Base-by-base conservation (phyloP, 2,329 filamentous ascomycete genomes). In the Endothia cerciana region DNA sequence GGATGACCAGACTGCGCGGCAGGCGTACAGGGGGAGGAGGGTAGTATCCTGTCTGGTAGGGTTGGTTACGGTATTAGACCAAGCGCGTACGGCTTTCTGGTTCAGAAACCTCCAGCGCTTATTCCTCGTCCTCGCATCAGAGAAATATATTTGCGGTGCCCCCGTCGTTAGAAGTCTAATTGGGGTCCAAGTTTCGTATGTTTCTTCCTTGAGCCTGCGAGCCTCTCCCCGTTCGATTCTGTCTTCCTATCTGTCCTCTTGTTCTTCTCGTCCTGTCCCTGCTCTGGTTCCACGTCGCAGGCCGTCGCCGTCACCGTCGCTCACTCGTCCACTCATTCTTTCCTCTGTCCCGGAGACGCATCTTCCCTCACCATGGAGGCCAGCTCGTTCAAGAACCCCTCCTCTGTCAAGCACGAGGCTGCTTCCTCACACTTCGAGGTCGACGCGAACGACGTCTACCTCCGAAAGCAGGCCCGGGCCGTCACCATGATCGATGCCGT, bases 351-450 rank as follows among this genome's bases (percentile, higher is more conserved):
- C 59, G 63, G 62, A 63, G n/a, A 56, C 53, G 53, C 25, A 41
- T 40, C 8, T 45, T 55, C 25, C n/a, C 28, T 33, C 63, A 63
- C 2, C 45, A 68, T 68, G 67, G 65, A 49, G 65, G 61, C 60
- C 55, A 28, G 19, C 15, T 68, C 65, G 2, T 45, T 56, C 58
- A 61, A 49, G 22, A 60, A 45, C 30, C 41, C 51, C 15, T 30
- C 60, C n/a, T 33, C 51, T 30, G n/a, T 66, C 64, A 69, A 67
- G 41, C 55, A 65, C 13, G 65, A 67, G 53, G 65, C 66, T 49
- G 79, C 79, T 43, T 72, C 78, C 60, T 83, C 83, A 65, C 81
- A 83, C 69, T 83, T 83, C 68, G 82, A 86, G 73, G 75, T 80
- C 65, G 80, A 84, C 62, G 75, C 79, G 36, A 76, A 76, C 38